Percentiles rank a stretch among this genome's conserved stretches.
These are phyloP conservation scores for Cardamine chenopodiifolia DNA, from an alignment of 345 rosid species.

Conservation along the genomic window DNA sequence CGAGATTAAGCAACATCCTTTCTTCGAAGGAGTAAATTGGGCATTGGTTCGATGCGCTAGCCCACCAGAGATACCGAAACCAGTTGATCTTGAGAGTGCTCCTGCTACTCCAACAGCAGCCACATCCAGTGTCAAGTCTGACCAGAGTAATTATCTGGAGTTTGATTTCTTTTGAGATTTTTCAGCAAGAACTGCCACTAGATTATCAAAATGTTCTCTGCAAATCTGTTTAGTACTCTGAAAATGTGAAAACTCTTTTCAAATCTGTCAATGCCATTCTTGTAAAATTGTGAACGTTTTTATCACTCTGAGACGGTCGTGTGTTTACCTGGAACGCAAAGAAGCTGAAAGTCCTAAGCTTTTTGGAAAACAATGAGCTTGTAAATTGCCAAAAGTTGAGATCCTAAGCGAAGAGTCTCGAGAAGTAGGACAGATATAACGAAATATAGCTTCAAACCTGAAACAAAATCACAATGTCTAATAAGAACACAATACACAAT, in stretches of 20 bases:
- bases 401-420: not conserved
- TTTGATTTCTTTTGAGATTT: conserved; percentile 66
- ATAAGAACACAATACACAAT: conserved; percentile 30
- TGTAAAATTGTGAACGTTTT: conserved; percentile 22
- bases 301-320: not conserved
- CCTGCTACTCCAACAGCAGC: conserved; percentile 50
- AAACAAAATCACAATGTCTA: conserved; percentile 13
- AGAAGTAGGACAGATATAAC: not conserved
- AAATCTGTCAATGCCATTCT: conserved; percentile 22
- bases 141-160: conserved; percentile 60
- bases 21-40: conserved; percentile 89
- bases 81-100: conserved; percentile 53
- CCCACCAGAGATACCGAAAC: conserved; percentile 79
- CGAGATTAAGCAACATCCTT: conserved; percentile 75
- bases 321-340: not conserved
- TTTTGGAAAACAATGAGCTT: not conserved
- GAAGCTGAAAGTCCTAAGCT: not conserved
- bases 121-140: conserved; percentile 55
- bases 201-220: conserved; percentile 30
- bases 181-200: conserved; percentile 14
- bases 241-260: conserved; percentile 11
- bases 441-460: conserved; percentile 19
- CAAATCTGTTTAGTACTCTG: conserved; percentile 21
- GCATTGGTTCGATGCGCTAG: conserved; percentile 78
- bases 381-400: not conserved